These are phyloP conservation scores for Scorias spongiosa DNA, from an alignment of 2,329 filamentous ascomycete genomes.

Conservation along the genomic window DNA sequence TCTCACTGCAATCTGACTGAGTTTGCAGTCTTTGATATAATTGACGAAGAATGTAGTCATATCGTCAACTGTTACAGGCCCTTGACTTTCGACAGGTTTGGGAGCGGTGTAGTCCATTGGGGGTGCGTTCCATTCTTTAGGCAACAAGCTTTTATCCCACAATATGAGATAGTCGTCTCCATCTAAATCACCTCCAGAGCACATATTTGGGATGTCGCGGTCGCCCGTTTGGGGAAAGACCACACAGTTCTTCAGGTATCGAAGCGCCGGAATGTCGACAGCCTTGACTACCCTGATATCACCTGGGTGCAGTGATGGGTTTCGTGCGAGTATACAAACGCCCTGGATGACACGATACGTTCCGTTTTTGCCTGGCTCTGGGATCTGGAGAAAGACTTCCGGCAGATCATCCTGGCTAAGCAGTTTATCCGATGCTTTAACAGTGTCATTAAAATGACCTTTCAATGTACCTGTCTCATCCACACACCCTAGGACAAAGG, in stretches of 20 bases:
- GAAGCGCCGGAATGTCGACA: conserved; percentile 56
- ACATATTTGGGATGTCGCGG: conserved; percentile 78
- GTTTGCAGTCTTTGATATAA: conserved; percentile 81
- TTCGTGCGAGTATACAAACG: conserved; percentile 71
- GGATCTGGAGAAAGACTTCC: conserved; percentile 79
- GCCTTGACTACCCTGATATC: conserved; percentile 81
- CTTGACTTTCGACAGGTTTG: conserved; percentile 38
- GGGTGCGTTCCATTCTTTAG: conserved; percentile 50
- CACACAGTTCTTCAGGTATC: conserved; percentile 68
- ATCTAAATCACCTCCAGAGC: conserved; percentile 87
- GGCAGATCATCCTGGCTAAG: conserved; percentile 35
- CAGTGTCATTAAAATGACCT: conserved; percentile 45
- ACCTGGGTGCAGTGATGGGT: conserved; percentile 85
- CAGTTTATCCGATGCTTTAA: neutral
- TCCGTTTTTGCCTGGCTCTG: conserved; percentile 30
- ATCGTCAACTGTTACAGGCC: conserved; percentile 55
- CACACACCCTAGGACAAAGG: conserved; percentile 74
- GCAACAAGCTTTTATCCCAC: conserved; percentile 68
- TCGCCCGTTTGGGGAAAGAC: conserved; percentile 77
- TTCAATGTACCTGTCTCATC: conserved; percentile 67
- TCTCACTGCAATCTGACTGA: conserved; percentile 64
- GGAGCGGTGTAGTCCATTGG: conserved; percentile 64
- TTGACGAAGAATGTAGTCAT: conserved; percentile 75
- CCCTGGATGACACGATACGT: conserved; percentile 55
- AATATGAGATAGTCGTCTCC: conserved; percentile 92